Evolutionary conservation across 371 early-diverging fungal species (phyloP).

Genomic region (Circinella minor): DNA sequence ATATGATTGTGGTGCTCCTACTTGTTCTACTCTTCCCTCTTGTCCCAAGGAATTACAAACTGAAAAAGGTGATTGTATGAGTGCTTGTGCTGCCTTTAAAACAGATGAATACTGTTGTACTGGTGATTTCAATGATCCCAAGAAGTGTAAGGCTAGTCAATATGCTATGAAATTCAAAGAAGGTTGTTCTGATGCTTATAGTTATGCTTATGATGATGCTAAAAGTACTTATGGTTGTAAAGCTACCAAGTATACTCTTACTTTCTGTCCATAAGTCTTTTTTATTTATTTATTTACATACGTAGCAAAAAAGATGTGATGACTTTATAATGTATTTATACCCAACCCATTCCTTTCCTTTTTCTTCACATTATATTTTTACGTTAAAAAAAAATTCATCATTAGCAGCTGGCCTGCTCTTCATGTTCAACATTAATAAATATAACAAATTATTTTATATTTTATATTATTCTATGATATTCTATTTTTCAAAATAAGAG

Average conservation of each 20-base stretch:
- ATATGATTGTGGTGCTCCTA: conserved; percentile 34
- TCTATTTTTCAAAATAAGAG: too few relatives aligned
- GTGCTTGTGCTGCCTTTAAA: conserved; percentile 41
- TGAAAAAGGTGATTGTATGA: conserved; percentile 41
- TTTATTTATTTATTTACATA: too few relatives aligned
- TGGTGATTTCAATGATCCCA: conserved; percentile 32
- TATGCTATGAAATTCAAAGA: conserved; percentile 36
- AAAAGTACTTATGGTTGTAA: conserved; percentile 46
- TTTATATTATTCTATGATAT: too few relatives aligned
- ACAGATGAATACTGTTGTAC: conserved; percentile 49
- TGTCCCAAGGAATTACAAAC: conserved; percentile 39
- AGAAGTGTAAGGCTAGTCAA: conserved; percentile 31
- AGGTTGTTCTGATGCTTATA: conserved; percentile 55
- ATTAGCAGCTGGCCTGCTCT: not conserved
- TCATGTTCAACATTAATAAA: not conserved
- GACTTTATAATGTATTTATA: too few relatives aligned
- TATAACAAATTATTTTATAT: too few relatives aligned
- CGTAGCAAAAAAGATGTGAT: too few relatives aligned
- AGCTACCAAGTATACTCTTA: conserved; percentile 44
- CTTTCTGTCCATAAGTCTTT: conserved; percentile 37
- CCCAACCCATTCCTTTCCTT: too few relatives aligned
- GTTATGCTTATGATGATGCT: conserved; percentile 59
- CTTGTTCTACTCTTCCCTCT: conserved; percentile 31
- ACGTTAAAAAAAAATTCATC: not conserved
- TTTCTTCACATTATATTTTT: too few relatives aligned